A percentile compares a stretch with the other conserved stretches of the same genome.
Evolutionary conservation across 805 yeast genomes (phyloP).

Genomic region (Cyberlindnera japonica): DNA sequence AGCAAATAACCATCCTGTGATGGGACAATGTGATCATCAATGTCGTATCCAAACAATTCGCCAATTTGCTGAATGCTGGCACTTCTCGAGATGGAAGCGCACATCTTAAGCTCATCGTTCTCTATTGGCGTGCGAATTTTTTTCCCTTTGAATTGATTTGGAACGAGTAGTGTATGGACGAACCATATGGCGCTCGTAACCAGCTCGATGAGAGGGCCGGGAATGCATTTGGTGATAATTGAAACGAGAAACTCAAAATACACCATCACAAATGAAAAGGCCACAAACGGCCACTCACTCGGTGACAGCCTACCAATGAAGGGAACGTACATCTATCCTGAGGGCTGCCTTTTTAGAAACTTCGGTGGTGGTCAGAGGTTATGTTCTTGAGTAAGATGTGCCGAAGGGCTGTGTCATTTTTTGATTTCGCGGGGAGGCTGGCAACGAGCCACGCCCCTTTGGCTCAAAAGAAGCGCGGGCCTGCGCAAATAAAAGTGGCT

Average conservation of each 20-base stretch:
- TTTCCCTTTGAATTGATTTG: background rate
- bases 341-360: too few species aligned
- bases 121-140: slow-evolving; percentile 1
- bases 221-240: slow-evolving; percentile 42
- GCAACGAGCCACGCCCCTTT: too few species aligned
- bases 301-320: slow-evolving; percentile 44
- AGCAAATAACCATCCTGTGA: slow-evolving; percentile 77
- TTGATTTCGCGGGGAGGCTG: too few species aligned
- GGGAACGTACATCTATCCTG: slow-evolving; percentile 35
- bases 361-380: too few species aligned
- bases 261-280: slow-evolving; percentile 41
- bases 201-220: slow-evolving; percentile 36
- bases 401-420: too few species aligned
- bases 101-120: slow-evolving; percentile 16
- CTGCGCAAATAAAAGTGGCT: too few species aligned
- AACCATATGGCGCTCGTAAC: slow-evolving; percentile 31
- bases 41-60: slow-evolving; percentile 57
- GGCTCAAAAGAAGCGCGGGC: too few species aligned
- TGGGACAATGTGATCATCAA: slow-evolving; percentile 72
- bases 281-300: slow-evolving; percentile 47
- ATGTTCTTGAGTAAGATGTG: too few species aligned
- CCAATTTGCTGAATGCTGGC: slow-evolving; percentile 63
- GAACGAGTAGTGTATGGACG: slow-evolving; percentile 20
- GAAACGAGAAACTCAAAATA: slow-evolving; percentile 48
- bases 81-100: slow-evolving; percentile 38